Base-by-base conservation (phyloP, 2,329 filamentous ascomycete species). In the Aspergillus sergii region DNA sequence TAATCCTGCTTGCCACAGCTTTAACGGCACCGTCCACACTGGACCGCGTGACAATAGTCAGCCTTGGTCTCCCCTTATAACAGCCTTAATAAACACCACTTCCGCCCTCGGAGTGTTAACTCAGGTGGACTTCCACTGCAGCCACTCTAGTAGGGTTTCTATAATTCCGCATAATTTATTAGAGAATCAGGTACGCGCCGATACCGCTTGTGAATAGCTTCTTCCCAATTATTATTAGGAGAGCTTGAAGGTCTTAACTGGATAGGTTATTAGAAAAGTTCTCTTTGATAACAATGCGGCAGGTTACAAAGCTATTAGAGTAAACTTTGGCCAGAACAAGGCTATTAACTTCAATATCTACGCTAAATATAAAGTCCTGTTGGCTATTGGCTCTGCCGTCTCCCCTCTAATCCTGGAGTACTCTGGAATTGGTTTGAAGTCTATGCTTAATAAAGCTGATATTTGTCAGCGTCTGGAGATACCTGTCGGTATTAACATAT, bases 401-500 rank as follows among this genome's bases (percentile, higher is more conserved):
- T 73, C 73, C 4, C 68, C 70, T 12, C 57, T 65, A 0, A 74
- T 75, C 36, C 64, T 75, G 0, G 68, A 75, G 48, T 65, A 71
- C 28, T 75, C 72, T 7, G 72, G 72, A 19, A 72, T 75, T 61
- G 72, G 72, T 23, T 48, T 66, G 0, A 67, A 66, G 43, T 53
- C 61, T 3, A 53, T 71, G 0, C 64, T 71, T 5, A 64, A 70
- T 11, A 21, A 39, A 0, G 66, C 61, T 11, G 64, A 65, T 2
- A 60, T 73, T 46, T 23, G 61, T 2, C 70, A 71, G 36, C 32
- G 63, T 12, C 39, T 73, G 21, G 68, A 74, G 5, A 65, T 75
- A 2, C 72, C 73, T 1, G 72, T 75, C n/a, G 72, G 73, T 43
- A 54, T 71, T 19, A 75, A 75, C 34, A 59, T 74, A 43, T 71